Evolutionary conservation across 164 flowering plant genomes (phyloP).

Genomic region (Vitis amurensis): DNA sequence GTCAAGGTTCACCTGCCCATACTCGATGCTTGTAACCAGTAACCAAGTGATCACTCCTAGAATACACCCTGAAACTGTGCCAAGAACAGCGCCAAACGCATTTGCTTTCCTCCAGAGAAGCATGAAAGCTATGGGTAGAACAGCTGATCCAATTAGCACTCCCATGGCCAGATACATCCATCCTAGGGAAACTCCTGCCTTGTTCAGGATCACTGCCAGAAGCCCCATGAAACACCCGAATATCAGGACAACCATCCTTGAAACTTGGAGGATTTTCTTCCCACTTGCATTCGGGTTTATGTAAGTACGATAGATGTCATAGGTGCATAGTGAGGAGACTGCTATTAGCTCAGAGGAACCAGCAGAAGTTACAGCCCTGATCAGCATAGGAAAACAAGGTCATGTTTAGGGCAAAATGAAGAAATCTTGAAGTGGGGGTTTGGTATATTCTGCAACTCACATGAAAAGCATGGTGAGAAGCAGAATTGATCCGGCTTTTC

Average conservation of each 20-base stretch:
- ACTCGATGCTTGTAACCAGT: conserved; percentile 57
- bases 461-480: conserved; percentile 95
- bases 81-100: conserved; percentile 74
- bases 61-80: conserved; percentile 63
- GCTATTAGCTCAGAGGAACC: conserved; percentile 94
- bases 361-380: conserved; percentile 98
- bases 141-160: conserved; percentile 86
- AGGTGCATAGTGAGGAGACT: conserved; percentile 92
- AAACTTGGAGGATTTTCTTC: conserved; percentile 75
- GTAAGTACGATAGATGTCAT: conserved; percentile 90
- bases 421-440: not conserved
- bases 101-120: conserved; percentile 94
- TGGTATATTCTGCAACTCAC: conserved; percentile 41
- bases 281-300: conserved; percentile 85
- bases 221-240: conserved; percentile 97
- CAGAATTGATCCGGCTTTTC: conserved; percentile 84
- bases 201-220: conserved; percentile 82
- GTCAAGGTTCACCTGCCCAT: conserved; percentile 79
- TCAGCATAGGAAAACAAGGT: not conserved
- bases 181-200: conserved; percentile 86
- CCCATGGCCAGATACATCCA: conserved; percentile 99
- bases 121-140: conserved; percentile 88
- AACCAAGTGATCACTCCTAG: conserved; percentile 80
- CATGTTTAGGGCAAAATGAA: not conserved
- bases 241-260: conserved; percentile 61